Evolutionary conservation across 164 flowering plant genomes (phyloP), one percentile per base, ranked within the genome.

Genomic region (Kalanchoe fedtschenkoi): DNA sequence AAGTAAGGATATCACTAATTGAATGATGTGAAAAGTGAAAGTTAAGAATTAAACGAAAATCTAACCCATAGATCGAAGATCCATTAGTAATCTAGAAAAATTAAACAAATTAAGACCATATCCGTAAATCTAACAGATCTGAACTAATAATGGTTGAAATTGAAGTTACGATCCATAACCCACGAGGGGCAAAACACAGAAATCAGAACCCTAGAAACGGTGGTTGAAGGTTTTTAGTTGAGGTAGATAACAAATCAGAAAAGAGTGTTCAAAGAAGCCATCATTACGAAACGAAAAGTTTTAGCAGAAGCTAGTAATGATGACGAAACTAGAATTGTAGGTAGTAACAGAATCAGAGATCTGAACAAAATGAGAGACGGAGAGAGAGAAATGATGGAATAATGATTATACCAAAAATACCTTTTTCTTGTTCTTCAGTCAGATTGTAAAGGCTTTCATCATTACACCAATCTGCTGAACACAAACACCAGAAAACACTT

Each of bases 341-440:
- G 56, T 51, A 1, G 11, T 26, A 0, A 26, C 56, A 51, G 56
- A 51, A 26, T 24, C 32, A 51, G 56, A 51, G 56, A 51, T 51
- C 56, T 51, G 32, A 26, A 51, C 1, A 51, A 26, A 21, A 55
- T 26, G 17, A 34, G 37, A 34, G 22, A 4, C 6, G 17, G 24
- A 58, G 22, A 58, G 61, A 58, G 24, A 58, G 24, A 58, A 34
- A 58, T 58, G 61, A 58, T 58, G 42, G 38, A 34, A 78, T 62
- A 74, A 81, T 81, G 81, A 78, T 77, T 78, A 76, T n/a, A n/a
- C n/a, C n/a, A n/a, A n/a, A n/a, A n/a, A n/a, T n/a, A 67, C 60
- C 62, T 69, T 71, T 71, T 66, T 60, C 64, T 34, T 46, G 19
- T 35, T 34, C 60, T 61, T 55, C 59, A 73, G 70, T 78, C 71